These are phyloP conservation scores for Marasmius sp. DNA, from an alignment of 1,284 basidiomycete species.

Conservation along the genomic window DNA sequence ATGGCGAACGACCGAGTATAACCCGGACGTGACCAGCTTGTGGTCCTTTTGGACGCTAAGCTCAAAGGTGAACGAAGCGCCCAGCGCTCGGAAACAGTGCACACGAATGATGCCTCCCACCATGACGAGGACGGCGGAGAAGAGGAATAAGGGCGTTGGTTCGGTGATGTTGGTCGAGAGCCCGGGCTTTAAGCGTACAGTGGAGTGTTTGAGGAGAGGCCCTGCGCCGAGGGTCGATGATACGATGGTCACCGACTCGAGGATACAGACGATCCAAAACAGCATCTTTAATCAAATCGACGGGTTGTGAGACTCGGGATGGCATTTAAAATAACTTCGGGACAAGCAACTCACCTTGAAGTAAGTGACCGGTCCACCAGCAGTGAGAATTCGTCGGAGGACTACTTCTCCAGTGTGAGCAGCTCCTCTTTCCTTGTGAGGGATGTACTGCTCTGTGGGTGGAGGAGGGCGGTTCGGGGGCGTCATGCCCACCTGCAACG, in stretches of 20 bases:
- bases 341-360: neutral
- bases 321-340: too few species aligned
- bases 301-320: too few species aligned
- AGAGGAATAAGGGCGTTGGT: neutral
- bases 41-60: slow-evolving; percentile 24
- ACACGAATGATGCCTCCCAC: neutral
- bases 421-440: neutral
- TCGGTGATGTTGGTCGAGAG: neutral
- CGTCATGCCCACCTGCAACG: neutral
- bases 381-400: slow-evolving; percentile 1
- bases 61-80: slow-evolving; percentile 25
- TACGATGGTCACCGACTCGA: neutral
- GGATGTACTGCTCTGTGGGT: neutral
- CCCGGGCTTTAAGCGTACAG: neutral
- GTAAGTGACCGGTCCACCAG: slow-evolving; percentile 2
- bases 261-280: neutral
- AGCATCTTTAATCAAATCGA: neutral
- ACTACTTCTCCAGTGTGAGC: neutral
- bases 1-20: slow-evolving; percentile 28
- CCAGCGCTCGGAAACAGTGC: neutral
- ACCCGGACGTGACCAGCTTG: slow-evolving; percentile 24
- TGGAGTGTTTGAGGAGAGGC: neutral
- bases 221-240: neutral
- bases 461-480: neutral
- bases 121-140: neutral